Base-by-base conservation (phyloP, 805 yeast genomes). In the Saccharomycopsis amapae region DNA sequence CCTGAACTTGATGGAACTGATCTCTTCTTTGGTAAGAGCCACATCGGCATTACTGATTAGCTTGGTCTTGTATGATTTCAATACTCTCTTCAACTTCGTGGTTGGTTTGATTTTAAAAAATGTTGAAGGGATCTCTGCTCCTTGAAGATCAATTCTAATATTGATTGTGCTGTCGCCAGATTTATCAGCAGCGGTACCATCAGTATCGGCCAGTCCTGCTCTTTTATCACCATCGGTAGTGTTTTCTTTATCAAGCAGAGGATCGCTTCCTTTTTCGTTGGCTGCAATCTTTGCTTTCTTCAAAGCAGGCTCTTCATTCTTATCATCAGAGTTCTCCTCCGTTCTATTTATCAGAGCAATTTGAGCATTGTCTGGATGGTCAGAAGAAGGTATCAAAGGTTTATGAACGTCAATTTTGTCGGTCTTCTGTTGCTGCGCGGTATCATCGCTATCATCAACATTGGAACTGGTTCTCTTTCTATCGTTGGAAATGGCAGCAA, bases 41-140 rank as follows among this genome's bases (percentile, higher is more conserved):
- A 22, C 24, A 19, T 32, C 42, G 13, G 28, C 18, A 9, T 37
- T 35, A 18, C 31, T 36, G 9, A n/a, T 9, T 19, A 50, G 24
- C 36, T 48, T 47, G 5, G 39, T 17, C 36, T 47, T 44, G 38
- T 50, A 50, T 3, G 51, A 48, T 24, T 44, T 50, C 15, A 50
- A 36, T 3, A 50, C 38, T 22, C 37, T 38, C 31, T 50, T 50
- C 41, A 50, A 50, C 30, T 50, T 50, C 5, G 53, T 48, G 18
- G 41, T 34, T 28, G 40, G 40, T 37, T 46, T 50, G 40, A 48
- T 39, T 23, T 48, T 47, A 42, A 49, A 49, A 20, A 46, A 49
- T 17, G 41, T 44, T 5, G 46, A 46, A 13, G 22, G 10, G 5
- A 6, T 23, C n/a, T 35, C 32, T n/a, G 19, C 17, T 9, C 33